Conservation (phyloP, 176 grass and related monocot genomes). For the Raddia distichophylla region DNA sequence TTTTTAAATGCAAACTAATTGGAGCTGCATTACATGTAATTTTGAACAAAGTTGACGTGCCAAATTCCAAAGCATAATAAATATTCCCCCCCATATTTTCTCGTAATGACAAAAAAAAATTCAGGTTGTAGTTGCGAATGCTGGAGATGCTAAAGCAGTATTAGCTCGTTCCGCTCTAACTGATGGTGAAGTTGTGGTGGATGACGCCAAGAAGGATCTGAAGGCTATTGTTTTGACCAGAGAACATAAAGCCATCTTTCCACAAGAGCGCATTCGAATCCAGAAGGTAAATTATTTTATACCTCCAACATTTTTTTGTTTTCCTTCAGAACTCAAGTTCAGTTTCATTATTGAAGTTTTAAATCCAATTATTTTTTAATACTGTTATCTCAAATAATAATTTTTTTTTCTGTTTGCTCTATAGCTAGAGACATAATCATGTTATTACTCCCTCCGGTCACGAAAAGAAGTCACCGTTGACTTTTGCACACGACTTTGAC, state of each 20-base stretch:
- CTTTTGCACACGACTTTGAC: no score
- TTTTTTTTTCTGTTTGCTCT: neutral
- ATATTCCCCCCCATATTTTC: neutral
- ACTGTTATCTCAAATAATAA: neutral
- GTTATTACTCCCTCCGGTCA: no score
- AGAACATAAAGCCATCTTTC: slow-evolving; percentile 99
- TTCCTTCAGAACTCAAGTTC: slow-evolving; percentile 6
- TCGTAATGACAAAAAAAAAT: slow-evolving; percentile 28
- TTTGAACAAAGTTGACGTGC: neutral
- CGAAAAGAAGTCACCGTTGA: no score
- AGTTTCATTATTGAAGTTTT: slow-evolving; percentile 2
- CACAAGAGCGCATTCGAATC: slow-evolving; percentile 77
- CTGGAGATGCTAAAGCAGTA: slow-evolving; percentile 93
- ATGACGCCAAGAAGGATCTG: slow-evolving; percentile 37
- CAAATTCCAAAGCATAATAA: neutral
- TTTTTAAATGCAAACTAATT: neutral
- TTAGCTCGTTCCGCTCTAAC: slow-evolving; percentile 63
- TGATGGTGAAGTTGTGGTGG: slow-evolving; percentile 32
- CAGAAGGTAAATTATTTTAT: slow-evolving; percentile 69
- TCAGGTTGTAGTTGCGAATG: slow-evolving; percentile 86
- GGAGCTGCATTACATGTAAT: neutral
- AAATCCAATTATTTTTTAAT: neutral
- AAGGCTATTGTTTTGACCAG: slow-evolving; percentile 97
- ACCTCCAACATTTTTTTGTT: neutral
- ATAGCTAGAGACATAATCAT: neutral